Evolutionary conservation across 177 flowering plant species (phyloP).

Genomic region (Telopea speciosissima): DNA sequence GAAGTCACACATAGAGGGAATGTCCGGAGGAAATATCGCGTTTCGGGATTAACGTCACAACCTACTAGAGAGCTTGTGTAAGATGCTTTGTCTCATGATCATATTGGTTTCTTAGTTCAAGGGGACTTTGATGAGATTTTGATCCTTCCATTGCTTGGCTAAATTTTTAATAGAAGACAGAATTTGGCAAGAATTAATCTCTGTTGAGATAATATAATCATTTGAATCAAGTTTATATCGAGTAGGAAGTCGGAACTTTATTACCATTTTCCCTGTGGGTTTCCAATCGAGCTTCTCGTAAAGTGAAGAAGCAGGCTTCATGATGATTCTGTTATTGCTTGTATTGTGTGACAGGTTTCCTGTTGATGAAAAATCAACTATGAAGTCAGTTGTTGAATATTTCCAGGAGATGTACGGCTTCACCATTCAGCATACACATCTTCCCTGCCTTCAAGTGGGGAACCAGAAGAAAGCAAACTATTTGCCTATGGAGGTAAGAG

Average conservation of each 20-base stretch:
- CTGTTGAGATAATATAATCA: neutral
- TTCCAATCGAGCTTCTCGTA: neutral
- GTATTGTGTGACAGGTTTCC: slow-evolving; percentile 57
- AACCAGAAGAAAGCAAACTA: slow-evolving; percentile 87
- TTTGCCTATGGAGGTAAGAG: slow-evolving; percentile 91
- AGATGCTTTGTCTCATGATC: slow-evolving; percentile 16
- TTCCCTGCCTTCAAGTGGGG: slow-evolving; percentile 97
- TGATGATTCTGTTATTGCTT: slow-evolving; percentile 7
- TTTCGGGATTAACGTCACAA: slow-evolving; percentile 86
- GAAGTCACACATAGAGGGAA: slow-evolving; percentile 89
- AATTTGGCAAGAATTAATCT: neutral
- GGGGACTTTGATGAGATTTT: neutral
- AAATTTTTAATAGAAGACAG: neutral
- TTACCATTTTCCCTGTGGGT: neutral
- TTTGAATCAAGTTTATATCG: neutral
- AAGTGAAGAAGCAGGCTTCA: neutral
- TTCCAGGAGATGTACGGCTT: slow-evolving; percentile 95
- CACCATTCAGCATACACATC: slow-evolving; percentile 82
- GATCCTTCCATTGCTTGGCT: neutral
- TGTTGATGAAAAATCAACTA: slow-evolving; percentile 70
- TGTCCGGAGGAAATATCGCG: slow-evolving; percentile 83
- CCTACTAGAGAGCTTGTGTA: slow-evolving; percentile 92
- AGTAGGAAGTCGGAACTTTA: neutral
- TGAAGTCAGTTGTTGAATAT: slow-evolving; percentile 95
- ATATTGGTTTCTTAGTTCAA: neutral